Conservation (phyloP, 2,329 filamentous ascomycete species). For the Coniochaeta sp. region DNA sequence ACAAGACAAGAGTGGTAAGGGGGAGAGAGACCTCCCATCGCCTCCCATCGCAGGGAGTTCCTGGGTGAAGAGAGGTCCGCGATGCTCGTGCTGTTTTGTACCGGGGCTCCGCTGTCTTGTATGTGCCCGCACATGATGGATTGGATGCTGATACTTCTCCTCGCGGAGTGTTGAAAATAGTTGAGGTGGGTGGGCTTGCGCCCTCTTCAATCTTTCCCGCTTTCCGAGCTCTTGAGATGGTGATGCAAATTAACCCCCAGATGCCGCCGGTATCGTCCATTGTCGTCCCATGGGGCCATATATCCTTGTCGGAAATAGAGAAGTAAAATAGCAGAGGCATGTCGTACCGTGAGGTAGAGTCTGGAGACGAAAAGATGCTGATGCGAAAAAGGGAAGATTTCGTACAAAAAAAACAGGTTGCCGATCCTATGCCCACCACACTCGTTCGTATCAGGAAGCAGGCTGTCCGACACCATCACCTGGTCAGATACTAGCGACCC, state of each 20-base stretch:
- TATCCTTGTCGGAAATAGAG: too few species aligned
- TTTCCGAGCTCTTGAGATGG: not conserved
- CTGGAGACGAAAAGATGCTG: not conserved
- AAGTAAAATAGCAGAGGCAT: too few species aligned
- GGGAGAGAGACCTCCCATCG: not conserved
- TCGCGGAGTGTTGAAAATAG: not conserved
- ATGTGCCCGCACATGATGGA: constrained; percentile 1
- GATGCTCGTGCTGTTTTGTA: constrained; percentile 9
- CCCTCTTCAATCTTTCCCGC: constrained; percentile 5
- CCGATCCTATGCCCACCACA: too few species aligned
- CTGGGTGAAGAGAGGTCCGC: not conserved
- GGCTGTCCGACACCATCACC: not conserved
- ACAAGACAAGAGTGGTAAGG: not conserved
- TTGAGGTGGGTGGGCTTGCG: not conserved
- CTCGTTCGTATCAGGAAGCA: not conserved
- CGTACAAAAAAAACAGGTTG: too few species aligned
- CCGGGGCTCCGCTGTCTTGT: constrained; percentile 7
- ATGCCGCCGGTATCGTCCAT: not conserved
- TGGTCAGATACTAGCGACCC: constrained; percentile 40
- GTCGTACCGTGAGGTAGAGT: not conserved
- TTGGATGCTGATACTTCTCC: not conserved
- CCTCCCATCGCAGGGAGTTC: constrained; percentile 2
- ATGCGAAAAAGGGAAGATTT: too few species aligned
- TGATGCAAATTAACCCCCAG: not conserved
- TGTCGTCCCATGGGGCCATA: too few species aligned